Base-by-base conservation (phyloP, 2,329 filamentous ascomycete species). In the Coleophoma cylindrospora region DNA sequence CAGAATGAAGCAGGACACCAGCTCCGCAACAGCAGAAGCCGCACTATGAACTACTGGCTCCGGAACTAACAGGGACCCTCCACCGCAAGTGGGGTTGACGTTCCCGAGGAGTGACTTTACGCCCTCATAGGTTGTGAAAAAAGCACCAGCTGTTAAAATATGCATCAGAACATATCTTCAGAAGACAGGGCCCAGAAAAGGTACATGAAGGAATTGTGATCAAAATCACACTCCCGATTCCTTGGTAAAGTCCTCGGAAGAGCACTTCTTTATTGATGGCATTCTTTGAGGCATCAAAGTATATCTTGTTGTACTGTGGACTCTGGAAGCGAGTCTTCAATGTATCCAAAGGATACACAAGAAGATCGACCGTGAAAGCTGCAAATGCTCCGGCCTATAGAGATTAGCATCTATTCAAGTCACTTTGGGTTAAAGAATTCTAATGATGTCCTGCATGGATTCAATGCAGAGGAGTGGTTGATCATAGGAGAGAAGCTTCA, bases 81-180 rank as follows among this genome's bases (percentile, higher is more conserved):
- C 57, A 52, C 51, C 38, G 52, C 63, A 52, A 47, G 67, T 64
- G 0, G 73, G 71, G 3, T 79, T 72, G 40, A 74, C 75, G 36
- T 74, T 67, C 14, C 75, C 74, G 2, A 95, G 74, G 3, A 80
- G 67, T 3, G 73, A 70, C 68, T 95, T 95, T 17, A 84, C 75
- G 43, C 77, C 82, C 70, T 96, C 91, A 67, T 96, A 96, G 1
- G 88, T 91, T 2, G 87, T 91, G 69, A 96, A 96, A 73, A 96
- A 96, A 11, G 89, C 77, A 52, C 89, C 90, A 47, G 90, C 87
- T 87, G 22, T n/a, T 15, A 57, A 45, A 15, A 11, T 17, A 38
- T 66, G 49, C 27, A 27, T 27, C 27, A 27, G 27, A 64, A 58
- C 21, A n/a, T 40, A 14, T 36, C 33, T 14, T 11, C 15, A 19